Evolutionary conservation across 2,329 filamentous ascomycete genomes (phyloP).

Genomic region (Beauveria scarabaeidicola): DNA sequence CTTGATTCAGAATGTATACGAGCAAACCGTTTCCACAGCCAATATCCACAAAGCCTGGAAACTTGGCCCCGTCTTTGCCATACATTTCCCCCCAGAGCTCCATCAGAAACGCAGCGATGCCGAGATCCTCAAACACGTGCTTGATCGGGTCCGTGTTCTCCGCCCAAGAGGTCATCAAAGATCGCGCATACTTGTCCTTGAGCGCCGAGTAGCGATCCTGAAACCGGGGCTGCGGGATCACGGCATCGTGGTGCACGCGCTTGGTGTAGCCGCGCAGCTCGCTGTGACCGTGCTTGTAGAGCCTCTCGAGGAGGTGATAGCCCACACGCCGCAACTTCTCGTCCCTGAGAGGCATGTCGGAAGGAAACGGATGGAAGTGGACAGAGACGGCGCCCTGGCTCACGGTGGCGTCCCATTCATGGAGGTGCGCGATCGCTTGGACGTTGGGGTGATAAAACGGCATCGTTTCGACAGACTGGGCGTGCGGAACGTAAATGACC

Average conservation of each 20-base stretch:
- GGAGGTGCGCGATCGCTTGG: slow-evolving; percentile 64
- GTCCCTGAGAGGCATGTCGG: slow-evolving; percentile 2
- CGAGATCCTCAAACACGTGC: slow-evolving; percentile 90
- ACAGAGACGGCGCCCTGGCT: slow-evolving; percentile 46
- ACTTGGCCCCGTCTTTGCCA: slow-evolving; percentile 31
- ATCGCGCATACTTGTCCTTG: slow-evolving; percentile 68
- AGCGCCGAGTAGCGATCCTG: slow-evolving; percentile 76
- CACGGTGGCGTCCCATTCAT: slow-evolving; percentile 47
- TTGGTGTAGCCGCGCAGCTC: slow-evolving; percentile 62
- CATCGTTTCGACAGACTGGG: slow-evolving; percentile 49
- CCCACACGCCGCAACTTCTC: slow-evolving; percentile 57
- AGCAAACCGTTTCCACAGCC: slow-evolving; percentile 92
- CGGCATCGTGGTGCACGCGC: slow-evolving; percentile 71
- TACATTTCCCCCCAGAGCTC: slow-evolving; percentile 91
- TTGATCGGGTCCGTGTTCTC: slow-evolving; percentile 83
- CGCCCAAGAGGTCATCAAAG: slow-evolving; percentile 67
- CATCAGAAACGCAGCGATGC: slow-evolving; percentile 85
- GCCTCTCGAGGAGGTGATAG: slow-evolving; percentile 56
- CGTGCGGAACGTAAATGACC: slow-evolving; percentile 73
- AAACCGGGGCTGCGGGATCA: slow-evolving; percentile 67
- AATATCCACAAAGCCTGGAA: slow-evolving; percentile 91
- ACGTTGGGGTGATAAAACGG: slow-evolving; percentile 87
- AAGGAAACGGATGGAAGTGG: slow-evolving; percentile 48
- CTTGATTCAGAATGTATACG: slow-evolving; percentile 68
- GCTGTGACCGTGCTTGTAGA: slow-evolving; percentile 68